Percentiles rank a stretch among this genome's conserved stretches.
Evolutionary conservation across 1,139 yeast species (phyloP).

Genomic region (Geotrichum cucujoidarum): DNA sequence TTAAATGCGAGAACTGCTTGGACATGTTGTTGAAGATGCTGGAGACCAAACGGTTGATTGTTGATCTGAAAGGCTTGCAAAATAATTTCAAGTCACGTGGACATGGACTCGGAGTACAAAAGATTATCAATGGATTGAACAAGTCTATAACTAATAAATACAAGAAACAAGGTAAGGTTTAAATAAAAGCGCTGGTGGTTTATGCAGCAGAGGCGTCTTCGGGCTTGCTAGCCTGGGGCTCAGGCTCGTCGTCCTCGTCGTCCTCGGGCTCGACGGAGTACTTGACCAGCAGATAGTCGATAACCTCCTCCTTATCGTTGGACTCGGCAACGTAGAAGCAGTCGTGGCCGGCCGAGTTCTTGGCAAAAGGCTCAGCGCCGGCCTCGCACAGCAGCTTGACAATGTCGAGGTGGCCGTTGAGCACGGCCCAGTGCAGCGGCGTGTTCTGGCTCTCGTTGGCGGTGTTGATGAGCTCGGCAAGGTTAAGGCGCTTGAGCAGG

Average conservation of each 20-base stretch:
- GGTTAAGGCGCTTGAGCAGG: slow-evolving; percentile 36
- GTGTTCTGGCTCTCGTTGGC: slow-evolving; percentile 84
- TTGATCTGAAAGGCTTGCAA: too few relatives aligned
- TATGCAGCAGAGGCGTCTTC: too few relatives aligned
- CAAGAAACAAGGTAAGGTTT: too few relatives aligned
- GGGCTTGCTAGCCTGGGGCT: neutral
- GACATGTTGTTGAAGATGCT: too few relatives aligned
- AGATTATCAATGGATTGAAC: too few relatives aligned
- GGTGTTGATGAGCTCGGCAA: slow-evolving; percentile 45
- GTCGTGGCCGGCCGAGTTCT: slow-evolving; percentile 75
- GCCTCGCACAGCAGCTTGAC: slow-evolving; percentile 68
- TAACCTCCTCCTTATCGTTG: slow-evolving; percentile 43
- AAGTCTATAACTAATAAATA: too few relatives aligned
- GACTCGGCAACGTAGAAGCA: slow-evolving; percentile 84
- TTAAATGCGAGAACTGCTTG: slow-evolving; percentile 4
- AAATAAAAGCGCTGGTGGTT: too few relatives aligned
- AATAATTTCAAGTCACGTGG: too few relatives aligned
- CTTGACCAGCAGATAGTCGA: slow-evolving; percentile 61
- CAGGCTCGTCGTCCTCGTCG: slow-evolving; percentile 30
- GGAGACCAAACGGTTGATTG: too few relatives aligned
- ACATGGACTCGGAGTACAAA: too few relatives aligned
- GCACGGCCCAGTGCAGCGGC: slow-evolving; percentile 92
- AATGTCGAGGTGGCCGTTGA: slow-evolving; percentile 73
- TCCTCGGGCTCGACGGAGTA: slow-evolving; percentile 64
- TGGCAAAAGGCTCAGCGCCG: slow-evolving; percentile 76